Evolutionary conservation across 345 rosid genomes (phyloP).

Genomic region (Eucalyptus regnans): DNA sequence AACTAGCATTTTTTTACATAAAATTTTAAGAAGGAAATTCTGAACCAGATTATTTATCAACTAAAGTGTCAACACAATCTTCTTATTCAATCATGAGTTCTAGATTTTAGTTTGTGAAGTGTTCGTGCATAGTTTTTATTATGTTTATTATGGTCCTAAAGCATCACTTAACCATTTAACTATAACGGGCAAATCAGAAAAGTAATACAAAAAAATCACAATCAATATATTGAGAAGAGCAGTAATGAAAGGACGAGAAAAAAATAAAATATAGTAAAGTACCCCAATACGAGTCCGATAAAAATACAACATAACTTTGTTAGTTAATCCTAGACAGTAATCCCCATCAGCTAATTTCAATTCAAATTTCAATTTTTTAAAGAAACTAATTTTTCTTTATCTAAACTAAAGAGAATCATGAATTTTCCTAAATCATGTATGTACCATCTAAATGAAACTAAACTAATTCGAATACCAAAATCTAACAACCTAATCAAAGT

Average conservation of each 20-base stretch:
- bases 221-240: neutral
- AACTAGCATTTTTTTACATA: neutral
- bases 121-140: fast-evolving
- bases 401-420: fast-evolving
- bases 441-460: too few species aligned
- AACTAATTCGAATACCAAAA: too few species aligned
- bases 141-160: too few species aligned
- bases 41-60: neutral
- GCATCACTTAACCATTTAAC: neutral
- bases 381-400: too few species aligned
- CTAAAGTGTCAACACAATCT: neutral
- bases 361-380: neutral
- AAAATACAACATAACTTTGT: too few species aligned
- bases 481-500: too few species aligned
- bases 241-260: too few species aligned
- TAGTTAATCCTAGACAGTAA: neutral
- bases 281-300: fast-evolving
- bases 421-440: neutral
- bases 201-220: neutral
- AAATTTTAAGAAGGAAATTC: neutral
- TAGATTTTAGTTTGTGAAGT: neutral
- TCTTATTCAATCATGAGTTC: neutral
- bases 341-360: fast-evolving
- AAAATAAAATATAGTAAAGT: too few species aligned
- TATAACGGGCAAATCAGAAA: neutral